A percentile compares a stretch with the other conserved stretches of the same genome.
Conservation (phyloP, 257 asterid species). For the Salvia rosmarinus region DNA sequence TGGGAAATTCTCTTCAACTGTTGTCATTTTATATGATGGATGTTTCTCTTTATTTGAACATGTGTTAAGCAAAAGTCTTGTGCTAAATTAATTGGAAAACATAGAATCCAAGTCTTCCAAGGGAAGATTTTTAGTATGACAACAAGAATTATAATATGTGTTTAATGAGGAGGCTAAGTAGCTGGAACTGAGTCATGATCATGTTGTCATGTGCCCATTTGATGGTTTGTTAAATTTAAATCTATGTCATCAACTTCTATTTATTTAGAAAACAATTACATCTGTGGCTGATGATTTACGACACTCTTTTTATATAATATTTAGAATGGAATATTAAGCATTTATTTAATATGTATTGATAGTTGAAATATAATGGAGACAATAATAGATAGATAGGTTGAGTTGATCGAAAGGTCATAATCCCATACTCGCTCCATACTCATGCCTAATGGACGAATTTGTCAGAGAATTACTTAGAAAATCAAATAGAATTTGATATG, state of each 20-base stretch:
- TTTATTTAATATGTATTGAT: not conserved
- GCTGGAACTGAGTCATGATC: conserved; percentile 63
- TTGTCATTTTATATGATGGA: conserved; percentile 32
- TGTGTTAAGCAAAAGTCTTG: conserved; percentile 29
- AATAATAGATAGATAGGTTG: not conserved
- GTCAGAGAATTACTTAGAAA: not conserved
- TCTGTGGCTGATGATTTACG: not conserved
- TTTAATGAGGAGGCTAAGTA: conserved; percentile 15
- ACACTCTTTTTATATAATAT: not conserved
- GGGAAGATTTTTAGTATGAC: not conserved
- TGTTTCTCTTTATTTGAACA: conserved; percentile 37
- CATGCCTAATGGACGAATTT: not conserved
- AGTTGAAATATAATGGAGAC: not conserved
- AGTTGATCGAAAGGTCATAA: not conserved
- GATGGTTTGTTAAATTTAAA: conserved; percentile 6
- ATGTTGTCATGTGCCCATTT: conserved; percentile 54
- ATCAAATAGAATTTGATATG: too few species aligned
- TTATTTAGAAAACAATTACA: not conserved
- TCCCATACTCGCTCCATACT: not conserved
- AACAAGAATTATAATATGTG: not conserved
- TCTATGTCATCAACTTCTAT: conserved; percentile 24
- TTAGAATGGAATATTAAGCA: not conserved
- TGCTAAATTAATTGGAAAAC: conserved; percentile 1
- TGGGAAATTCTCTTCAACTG: conserved; percentile 13
- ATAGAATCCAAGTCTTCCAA: not conserved